Conservation (phyloP, 257 asterid genomes). For the Galeopsis tetrahit region DNA sequence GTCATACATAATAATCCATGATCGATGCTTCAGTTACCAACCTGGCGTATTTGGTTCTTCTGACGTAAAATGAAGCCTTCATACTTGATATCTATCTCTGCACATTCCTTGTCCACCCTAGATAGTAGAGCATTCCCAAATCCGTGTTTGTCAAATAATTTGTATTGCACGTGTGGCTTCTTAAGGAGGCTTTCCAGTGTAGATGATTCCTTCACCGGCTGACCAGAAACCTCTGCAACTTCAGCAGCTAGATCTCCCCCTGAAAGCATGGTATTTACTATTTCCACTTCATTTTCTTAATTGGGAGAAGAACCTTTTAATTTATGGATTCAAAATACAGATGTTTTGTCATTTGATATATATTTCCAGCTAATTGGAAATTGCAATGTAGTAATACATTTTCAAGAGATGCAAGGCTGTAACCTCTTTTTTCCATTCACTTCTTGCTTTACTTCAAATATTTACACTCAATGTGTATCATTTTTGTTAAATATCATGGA, state of each 20-base stretch:
- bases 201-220: constrained; percentile 83
- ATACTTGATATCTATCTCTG: constrained; percentile 92
- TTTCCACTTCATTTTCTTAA: not conserved
- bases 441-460: constrained; percentile 12
- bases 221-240: constrained; percentile 65
- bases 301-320: not conserved
- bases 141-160: constrained; percentile 87
- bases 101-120: constrained; percentile 80
- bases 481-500: not conserved
- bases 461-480: not conserved
- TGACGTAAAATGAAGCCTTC: constrained; percentile 95
- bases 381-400: not conserved
- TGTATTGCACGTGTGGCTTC: constrained; percentile 89
- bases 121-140: constrained; percentile 76
- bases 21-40: constrained; percentile 33
- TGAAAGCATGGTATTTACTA: constrained; percentile 30
- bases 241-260: constrained; percentile 91
- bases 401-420: not conserved
- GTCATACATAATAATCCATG: not conserved
- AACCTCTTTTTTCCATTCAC: not conserved
- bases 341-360: not conserved
- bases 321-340: not conserved
- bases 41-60: constrained; percentile 93
- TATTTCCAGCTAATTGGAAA: not conserved
- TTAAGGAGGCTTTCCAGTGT: constrained; percentile 91